Evolutionary conservation across 1,284 basidiomycete genomes (phyloP).

Genomic region (Leccinum fuscescens): DNA sequence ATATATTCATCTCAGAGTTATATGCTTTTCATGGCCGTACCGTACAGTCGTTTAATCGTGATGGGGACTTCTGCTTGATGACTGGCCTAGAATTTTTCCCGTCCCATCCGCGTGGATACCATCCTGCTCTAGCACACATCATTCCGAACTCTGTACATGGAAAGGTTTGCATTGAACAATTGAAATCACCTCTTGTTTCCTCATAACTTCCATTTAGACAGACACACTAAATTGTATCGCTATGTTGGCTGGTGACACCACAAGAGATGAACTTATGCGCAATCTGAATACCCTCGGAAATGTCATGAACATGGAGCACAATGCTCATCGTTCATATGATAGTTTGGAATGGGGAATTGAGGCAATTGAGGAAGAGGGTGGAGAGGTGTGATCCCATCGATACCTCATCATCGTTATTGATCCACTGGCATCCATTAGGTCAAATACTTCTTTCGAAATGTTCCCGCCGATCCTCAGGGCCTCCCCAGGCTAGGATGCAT

Average conservation of each 20-base stretch:
- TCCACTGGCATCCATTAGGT: too few relatives aligned
- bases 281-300: not conserved
- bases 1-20: not conserved
- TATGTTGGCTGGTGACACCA: not conserved
- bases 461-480: too few relatives aligned
- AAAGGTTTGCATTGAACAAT: not conserved
- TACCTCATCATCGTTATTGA: too few relatives aligned
- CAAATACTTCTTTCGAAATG: too few relatives aligned
- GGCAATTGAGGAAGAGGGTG: too few relatives aligned
- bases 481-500: too few relatives aligned
- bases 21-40: not conserved
- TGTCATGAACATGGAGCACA: not conserved
- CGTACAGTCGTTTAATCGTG: not conserved
- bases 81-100: not conserved
- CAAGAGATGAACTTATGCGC: not conserved
- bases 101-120: not conserved
- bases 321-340: not conserved
- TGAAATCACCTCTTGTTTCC: not conserved
- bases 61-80: not conserved
- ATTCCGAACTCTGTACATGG: not conserved
- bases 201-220: not conserved
- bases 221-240: not conserved
- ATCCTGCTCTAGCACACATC: not conserved
- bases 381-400: too few relatives aligned
- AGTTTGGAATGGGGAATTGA: not conserved